These are phyloP conservation scores for Amanita rimosa DNA, from an alignment of 768 basidiomycete species.

Conservation along the genomic window DNA sequence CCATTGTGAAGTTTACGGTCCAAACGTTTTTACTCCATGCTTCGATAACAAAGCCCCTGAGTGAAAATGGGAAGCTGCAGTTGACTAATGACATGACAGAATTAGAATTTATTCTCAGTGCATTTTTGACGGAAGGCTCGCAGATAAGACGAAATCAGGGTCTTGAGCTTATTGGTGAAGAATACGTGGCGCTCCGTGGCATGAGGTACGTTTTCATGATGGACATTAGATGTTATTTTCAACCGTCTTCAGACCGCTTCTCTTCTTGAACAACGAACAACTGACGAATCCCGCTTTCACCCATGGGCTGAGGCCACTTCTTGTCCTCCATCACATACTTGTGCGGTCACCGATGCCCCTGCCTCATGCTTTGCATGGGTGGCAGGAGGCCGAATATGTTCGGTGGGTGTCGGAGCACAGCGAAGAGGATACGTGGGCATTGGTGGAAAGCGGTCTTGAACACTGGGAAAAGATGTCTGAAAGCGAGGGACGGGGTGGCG, in stretches of 20 bases:
- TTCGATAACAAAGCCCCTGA: slow-evolving; percentile 85
- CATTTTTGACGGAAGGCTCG: slow-evolving; percentile 54
- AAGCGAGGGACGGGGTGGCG: slow-evolving; percentile 36
- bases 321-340: slow-evolving; percentile 86
- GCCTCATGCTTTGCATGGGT: slow-evolving; percentile 83
- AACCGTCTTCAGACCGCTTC: slow-evolving; percentile 48
- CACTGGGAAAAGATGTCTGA: slow-evolving; percentile 72
- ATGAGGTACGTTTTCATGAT: slow-evolving; percentile 53
- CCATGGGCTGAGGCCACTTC: slow-evolving; percentile 68
- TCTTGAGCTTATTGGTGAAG: slow-evolving; percentile 72
- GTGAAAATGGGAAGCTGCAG: slow-evolving; percentile 90
- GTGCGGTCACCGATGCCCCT: slow-evolving; percentile 80
- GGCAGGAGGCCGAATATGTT: slow-evolving; percentile 95
- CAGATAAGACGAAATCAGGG: slow-evolving; percentile 52
- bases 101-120: slow-evolving; percentile 83
- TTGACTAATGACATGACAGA: slow-evolving; percentile 95
- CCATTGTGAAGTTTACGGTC: slow-evolving; percentile 71
- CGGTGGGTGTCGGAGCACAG: slow-evolving; percentile 92
- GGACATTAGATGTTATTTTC: neutral
- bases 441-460: slow-evolving; percentile 68
- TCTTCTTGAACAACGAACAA: slow-evolving; percentile 76
- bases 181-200: slow-evolving; percentile 76
- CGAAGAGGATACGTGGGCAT: slow-evolving; percentile 65
- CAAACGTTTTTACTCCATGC: slow-evolving; percentile 85
- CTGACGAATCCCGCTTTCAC: slow-evolving; percentile 61